Evolutionary conservation across 257 asterid species (phyloP).

Genomic region (Nicotiana undulata): DNA sequence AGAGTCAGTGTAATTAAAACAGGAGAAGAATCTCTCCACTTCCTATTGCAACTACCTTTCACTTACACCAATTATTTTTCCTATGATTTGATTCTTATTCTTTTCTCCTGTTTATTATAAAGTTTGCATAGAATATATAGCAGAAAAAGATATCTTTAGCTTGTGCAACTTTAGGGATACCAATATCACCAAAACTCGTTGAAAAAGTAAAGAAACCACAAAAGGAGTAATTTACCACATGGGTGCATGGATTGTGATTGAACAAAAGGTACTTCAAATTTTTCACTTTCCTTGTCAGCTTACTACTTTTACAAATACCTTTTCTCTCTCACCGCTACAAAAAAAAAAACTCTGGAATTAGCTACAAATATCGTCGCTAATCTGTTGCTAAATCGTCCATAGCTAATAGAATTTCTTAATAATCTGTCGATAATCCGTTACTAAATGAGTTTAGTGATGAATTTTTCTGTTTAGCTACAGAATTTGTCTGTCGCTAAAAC

Average conservation of each 20-base stretch:
- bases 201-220: neutral
- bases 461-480: too few relatives aligned
- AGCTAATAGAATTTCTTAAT: too few relatives aligned
- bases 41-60: neutral
- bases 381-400: too few relatives aligned
- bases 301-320: neutral
- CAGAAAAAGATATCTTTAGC: neutral
- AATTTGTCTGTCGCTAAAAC: too few relatives aligned
- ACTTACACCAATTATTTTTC: slow-evolving; percentile 3
- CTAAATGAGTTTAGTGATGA: too few relatives aligned
- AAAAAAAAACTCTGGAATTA: too few relatives aligned
- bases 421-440: too few relatives aligned
- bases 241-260: neutral
- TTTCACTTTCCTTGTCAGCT: neutral
- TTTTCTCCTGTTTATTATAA: neutral
- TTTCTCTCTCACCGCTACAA: too few relatives aligned
- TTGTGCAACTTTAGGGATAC: slow-evolving; percentile 2
- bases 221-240: slow-evolving; percentile 4
- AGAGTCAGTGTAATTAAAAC: neutral
- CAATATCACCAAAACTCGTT: neutral
- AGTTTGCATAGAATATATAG: neutral
- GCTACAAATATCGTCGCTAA: too few relatives aligned
- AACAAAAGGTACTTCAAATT: neutral
- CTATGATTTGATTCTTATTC: slow-evolving; percentile 3
- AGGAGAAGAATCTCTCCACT: neutral